These are phyloP conservation scores for Poronia punctata DNA, from an alignment of 495 filamentous ascomycete species.

Conservation along the genomic window DNA sequence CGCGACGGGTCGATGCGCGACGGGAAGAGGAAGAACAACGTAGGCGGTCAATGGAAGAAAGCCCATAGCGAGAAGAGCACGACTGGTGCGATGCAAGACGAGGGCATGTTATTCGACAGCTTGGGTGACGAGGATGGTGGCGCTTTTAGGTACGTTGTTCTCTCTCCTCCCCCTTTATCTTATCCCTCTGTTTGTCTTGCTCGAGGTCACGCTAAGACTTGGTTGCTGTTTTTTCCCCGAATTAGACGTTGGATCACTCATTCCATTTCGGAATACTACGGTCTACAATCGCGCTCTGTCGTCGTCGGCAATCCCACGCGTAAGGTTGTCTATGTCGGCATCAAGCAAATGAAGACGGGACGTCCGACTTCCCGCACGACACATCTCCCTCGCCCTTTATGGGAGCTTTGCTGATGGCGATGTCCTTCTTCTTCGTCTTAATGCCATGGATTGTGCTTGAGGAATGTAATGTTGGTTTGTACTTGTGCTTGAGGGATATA, in stretches of 20 bases:
- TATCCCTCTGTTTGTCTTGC: neutral
- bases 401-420: constrained; percentile 47
- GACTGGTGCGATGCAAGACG: constrained; percentile 45
- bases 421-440: neutral
- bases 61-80: constrained; percentile 35
- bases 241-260: constrained; percentile 95
- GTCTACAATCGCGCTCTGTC: constrained; percentile 75
- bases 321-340: constrained; percentile 84
- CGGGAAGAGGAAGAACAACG: constrained; percentile 31
- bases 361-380: constrained; percentile 25
- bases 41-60: constrained; percentile 23
- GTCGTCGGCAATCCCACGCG: constrained; percentile 68
- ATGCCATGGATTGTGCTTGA: neutral
- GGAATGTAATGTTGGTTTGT: neutral
- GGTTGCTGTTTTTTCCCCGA: constrained; percentile 8
- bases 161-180: constrained; percentile 2
- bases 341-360: constrained; percentile 41
- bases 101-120: constrained; percentile 75
- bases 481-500: no score
- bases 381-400: constrained; percentile 49
- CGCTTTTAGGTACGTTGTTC: constrained; percentile 67
- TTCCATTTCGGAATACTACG: constrained; percentile 88
- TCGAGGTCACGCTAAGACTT: constrained; percentile 14
- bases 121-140: constrained; percentile 65
- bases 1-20: constrained; percentile 69